Evolutionary conservation across 148 eudicot species (phyloP).

Genomic region (Euryodendron excelsum): DNA sequence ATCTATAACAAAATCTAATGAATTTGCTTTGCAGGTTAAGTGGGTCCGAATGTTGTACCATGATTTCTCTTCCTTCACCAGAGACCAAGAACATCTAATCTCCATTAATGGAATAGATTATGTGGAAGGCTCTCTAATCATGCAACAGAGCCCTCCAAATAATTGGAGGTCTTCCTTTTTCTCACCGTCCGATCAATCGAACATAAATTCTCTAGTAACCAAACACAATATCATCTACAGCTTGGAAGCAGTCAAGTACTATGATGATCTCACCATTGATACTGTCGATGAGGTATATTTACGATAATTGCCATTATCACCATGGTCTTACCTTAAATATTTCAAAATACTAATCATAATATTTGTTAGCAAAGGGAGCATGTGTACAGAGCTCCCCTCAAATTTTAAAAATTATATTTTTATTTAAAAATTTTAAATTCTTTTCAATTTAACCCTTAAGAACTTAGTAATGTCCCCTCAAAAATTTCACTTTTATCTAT

Average conservation of each 20-base stretch:
- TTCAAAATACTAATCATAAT: no score
- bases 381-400: no score
- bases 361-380: no score
- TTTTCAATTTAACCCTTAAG: no score
- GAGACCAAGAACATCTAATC: constrained; percentile 81
- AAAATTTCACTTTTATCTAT: no score
- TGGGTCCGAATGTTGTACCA: constrained; percentile 79
- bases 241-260: constrained; percentile 73
- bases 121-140: constrained; percentile 68
- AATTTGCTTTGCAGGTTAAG: constrained; percentile 50
- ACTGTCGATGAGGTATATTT: constrained; percentile 40
- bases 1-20: no score
- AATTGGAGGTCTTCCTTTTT: constrained; percentile 94
- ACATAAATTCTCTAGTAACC: constrained; percentile 41
- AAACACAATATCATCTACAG: constrained; percentile 56
- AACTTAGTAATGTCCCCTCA: no score
- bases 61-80: constrained; percentile 60
- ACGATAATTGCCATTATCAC: no score
- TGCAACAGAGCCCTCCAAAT: constrained; percentile 51
- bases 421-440: no score
- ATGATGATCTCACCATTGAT: constrained; percentile 31
- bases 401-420: no score
- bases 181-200: constrained; percentile 42
- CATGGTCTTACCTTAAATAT: no score
- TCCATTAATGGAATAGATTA: constrained; percentile 54